Base-by-base conservation (phyloP, 345 rosid genomes). In the Reutealis trisperma region DNA sequence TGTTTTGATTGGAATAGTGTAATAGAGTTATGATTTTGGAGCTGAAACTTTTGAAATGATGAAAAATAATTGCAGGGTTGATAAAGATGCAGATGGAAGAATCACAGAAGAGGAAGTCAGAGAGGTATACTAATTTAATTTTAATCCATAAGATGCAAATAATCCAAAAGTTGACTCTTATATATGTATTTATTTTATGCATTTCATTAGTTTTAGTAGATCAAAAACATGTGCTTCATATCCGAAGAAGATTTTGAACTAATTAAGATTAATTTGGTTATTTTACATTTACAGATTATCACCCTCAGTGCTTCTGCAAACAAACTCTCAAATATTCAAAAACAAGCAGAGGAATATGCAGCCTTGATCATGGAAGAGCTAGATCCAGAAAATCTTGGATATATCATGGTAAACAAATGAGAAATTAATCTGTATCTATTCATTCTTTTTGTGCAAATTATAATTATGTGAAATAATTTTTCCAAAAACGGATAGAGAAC, bases 61-160 rank as follows among this genome's bases (percentile, higher is more conserved):
- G 37, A 64, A 15, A 55, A 75, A 32, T 42, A 44, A 81, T 12
- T 87, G 80, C 83, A 92, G 96, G 94, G 97, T 92, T 76, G 97
- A 92, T 82, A 92, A 90, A 86, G 91, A 92, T 85, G 92, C 93
- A 0, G 92, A 92, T 86, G 97, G 97, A 41, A 85, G 94, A 85
- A 88, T 92, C 54, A 88, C 93, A 1, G 93, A 89, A 76, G 85
- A 85, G 34, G 97, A 92, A 87, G 89, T 92, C 68, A 86, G 75
- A 80, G 97, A 90, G 93, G 94, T 90, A 74, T 74, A 65, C 6
- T 15, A 18, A 32, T 25, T 27, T 15, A 54, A 16, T 54, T 19
- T 15, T 5, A 18, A 16, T 16, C 6, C n/a, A 18, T 0, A 16
- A 54, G 58, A 18, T 54, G 51, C 51, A 47, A 47, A 41, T n/a